phyloP scores from a whole-genome alignment of 164 flowering plant genomes.

The Cinnamomum chago region DNA sequence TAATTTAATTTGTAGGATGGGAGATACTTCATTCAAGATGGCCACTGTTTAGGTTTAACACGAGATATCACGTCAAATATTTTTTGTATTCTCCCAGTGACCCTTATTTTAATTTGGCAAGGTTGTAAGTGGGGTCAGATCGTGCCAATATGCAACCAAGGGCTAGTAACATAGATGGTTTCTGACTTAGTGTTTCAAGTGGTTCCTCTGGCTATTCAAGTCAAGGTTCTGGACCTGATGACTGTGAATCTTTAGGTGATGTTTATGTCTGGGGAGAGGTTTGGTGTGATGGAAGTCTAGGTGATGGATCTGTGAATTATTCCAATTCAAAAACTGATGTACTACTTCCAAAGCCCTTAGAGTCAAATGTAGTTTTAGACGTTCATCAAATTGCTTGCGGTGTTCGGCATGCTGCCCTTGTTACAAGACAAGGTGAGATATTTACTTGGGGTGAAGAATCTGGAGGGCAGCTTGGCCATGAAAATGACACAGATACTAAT shows the following conservation, averaged over 20 bases:
- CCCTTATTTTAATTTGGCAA: slow-evolving; percentile 24
- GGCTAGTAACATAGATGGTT: slow-evolving; percentile 67
- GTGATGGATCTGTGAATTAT: slow-evolving; percentile 33
- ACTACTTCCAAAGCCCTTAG: slow-evolving; percentile 58
- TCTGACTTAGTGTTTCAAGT: slow-evolving; percentile 82
- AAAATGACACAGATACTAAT: slow-evolving; percentile 47
- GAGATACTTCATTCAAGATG: slow-evolving; percentile 33
- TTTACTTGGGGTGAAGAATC: slow-evolving; percentile 94
- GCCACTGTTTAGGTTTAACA: slow-evolving; percentile 35
- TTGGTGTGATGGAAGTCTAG: slow-evolving; percentile 51
- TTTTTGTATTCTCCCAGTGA: slow-evolving; percentile 30
- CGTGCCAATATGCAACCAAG: slow-evolving; percentile 82
- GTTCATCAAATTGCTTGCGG: slow-evolving; percentile 84
- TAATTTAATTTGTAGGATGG: slow-evolving; percentile 24
- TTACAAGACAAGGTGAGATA: slow-evolving; percentile 88
- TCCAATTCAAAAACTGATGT: slow-evolving; percentile 48
- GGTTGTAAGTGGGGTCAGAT: slow-evolving; percentile 83
- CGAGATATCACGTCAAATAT: slow-evolving; percentile 43
- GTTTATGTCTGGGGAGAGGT: slow-evolving; percentile 93
- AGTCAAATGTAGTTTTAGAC: slow-evolving; percentile 79
- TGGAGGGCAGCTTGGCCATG: slow-evolving; percentile 90
- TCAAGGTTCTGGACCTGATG: slow-evolving; percentile 89
- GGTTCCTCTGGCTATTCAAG: slow-evolving; percentile 77
- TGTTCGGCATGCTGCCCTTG: slow-evolving; percentile 75
- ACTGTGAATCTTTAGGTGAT: slow-evolving; percentile 88